Percentiles rank a stretch among this genome's conserved stretches.
phyloP scores from a whole-genome alignment of 129 eudicot genomes.

The Ambrosia artemisiifolia region DNA sequence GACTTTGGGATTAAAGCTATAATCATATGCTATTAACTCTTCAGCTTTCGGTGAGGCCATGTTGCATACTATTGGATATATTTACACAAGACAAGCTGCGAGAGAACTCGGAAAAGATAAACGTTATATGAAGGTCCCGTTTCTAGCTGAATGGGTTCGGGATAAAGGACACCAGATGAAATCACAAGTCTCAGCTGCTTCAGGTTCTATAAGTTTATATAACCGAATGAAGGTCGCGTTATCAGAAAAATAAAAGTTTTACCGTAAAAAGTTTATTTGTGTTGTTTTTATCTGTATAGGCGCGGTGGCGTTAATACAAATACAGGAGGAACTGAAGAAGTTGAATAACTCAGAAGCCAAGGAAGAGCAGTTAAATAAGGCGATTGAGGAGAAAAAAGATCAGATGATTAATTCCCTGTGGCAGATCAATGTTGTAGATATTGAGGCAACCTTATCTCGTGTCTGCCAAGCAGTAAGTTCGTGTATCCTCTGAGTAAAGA shows the following conservation, averaged over 20 bases:
- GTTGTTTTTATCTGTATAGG: conserved; percentile 37
- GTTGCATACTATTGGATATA: conserved; percentile 89
- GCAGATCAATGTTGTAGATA: conserved; percentile 90
- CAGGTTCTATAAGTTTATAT: conserved; percentile 46
- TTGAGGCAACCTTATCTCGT: conserved; percentile 70
- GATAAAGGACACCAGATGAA: conserved; percentile 80
- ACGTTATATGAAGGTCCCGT: conserved; percentile 77
- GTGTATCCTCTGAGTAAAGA: background rate
- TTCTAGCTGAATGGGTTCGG: conserved; percentile 91
- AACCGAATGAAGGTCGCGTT: background rate
- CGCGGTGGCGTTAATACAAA: conserved; percentile 66
- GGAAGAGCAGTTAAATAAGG: conserved; percentile 61
- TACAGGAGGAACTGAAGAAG: conserved; percentile 70
- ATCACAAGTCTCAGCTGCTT: conserved; percentile 81
- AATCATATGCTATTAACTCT: conserved; percentile 12
- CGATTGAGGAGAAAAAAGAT: conserved; percentile 68
- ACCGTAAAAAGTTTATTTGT: background rate
- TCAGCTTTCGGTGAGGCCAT: conserved; percentile 92
- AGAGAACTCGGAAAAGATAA: conserved; percentile 83
- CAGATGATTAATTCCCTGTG: conserved; percentile 75
- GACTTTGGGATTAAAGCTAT: background rate
- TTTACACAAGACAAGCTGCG: conserved; percentile 84
- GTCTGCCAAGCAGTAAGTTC: conserved; percentile 87
- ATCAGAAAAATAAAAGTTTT: background rate
- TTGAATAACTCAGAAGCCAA: conserved; percentile 54